Evolutionary conservation across 306 rosid species (phyloP), one percentile per base, ranked within the genome.

Genomic region (Luffa acutangula): DNA sequence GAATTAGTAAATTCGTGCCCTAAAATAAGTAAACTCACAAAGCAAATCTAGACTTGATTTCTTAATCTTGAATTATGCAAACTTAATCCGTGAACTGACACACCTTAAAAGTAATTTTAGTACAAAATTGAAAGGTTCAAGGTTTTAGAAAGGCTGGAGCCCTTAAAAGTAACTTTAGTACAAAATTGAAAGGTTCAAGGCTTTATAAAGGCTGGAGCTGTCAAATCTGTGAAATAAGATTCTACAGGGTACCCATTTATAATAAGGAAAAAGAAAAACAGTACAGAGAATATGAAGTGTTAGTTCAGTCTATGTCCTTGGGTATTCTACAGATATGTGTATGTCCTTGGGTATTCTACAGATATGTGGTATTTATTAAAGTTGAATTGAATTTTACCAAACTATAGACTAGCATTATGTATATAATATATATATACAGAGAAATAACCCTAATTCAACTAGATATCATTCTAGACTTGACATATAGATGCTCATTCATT

Each of bases 151-250:
- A 43, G n/a, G n/a, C n/a, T n/a, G n/a, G n/a, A n/a, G n/a, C n/a
- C 17, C 51, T 9, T 9, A n/a, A 33, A 31, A 63, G 72, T 46
- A 69, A 67, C 15, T 53, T 39, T 45, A 75, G 9, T n/a, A 48
- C 52, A 3, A 78, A 20, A 78, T 69, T 76, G 42, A 84, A 58
- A 79, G 36, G 45, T 20, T 11, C 74, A 39, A 70, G 36, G 76
- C 43, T 67, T 70, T 10, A 43, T 9, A 25, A 20, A 20, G 3
- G 75, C 13, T n/a, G 18, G 37, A 70, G 76, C 56, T 70, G 54
- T 69, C 54, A 43, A 0, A 5, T 62, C 42, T 62, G 41, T 37
- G 67, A 31, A 62, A 31, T 10, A 21, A 21, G 36, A 59, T 21
- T 25, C 36, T 65, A 45, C 56, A 20, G n/a, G 10, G 14, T 67